Percentiles rank a stretch among this genome's conserved stretches.
phyloP scores from a whole-genome alignment of 2,329 filamentous ascomycete genomes.

The Aureobasidium melanogenum region DNA sequence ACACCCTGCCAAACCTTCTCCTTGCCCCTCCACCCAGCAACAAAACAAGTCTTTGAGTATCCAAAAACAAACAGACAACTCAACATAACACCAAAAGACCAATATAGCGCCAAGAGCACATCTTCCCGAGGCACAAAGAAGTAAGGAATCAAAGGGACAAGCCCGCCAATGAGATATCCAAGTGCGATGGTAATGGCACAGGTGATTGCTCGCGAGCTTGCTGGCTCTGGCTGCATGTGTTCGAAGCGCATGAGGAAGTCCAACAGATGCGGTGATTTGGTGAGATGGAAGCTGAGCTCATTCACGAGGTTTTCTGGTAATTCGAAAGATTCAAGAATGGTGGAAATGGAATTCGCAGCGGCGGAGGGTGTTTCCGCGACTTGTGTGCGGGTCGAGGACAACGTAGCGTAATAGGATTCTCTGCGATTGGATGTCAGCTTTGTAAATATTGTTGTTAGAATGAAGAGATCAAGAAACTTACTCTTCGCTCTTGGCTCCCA shows the following conservation, averaged over 20 bases:
- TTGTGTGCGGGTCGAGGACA: constrained; percentile 9
- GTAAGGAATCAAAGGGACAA: constrained; percentile 54
- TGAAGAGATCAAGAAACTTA: neutral
- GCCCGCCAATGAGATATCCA: constrained; percentile 61
- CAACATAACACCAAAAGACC: neutral
- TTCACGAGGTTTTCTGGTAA: constrained; percentile 14
- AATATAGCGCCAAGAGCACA: neutral
- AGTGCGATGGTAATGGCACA: constrained; percentile 58
- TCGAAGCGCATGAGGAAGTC: constrained; percentile 41
- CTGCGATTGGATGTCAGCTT: neutral
- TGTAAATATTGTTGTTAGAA: no score
- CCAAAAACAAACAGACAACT: constrained; percentile 20
- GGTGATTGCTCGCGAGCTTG: constrained; percentile 33
- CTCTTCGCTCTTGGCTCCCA: constrained; percentile 42
- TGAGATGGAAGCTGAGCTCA: constrained; percentile 17
- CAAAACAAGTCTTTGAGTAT: constrained; percentile 48
- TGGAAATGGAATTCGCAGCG: neutral
- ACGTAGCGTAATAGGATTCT: constrained; percentile 17
- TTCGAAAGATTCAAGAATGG: neutral
- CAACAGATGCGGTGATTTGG: constrained; percentile 9
- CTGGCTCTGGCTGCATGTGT: constrained; percentile 36
- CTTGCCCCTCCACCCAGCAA: constrained; percentile 3
- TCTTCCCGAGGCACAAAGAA: neutral
- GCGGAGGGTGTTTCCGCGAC: constrained; percentile 2
- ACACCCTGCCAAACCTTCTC: constrained; percentile 38